These are phyloP conservation scores for Erythrophleum ivorense DNA, from an alignment of 331 rosid species.

Conservation along the genomic window DNA sequence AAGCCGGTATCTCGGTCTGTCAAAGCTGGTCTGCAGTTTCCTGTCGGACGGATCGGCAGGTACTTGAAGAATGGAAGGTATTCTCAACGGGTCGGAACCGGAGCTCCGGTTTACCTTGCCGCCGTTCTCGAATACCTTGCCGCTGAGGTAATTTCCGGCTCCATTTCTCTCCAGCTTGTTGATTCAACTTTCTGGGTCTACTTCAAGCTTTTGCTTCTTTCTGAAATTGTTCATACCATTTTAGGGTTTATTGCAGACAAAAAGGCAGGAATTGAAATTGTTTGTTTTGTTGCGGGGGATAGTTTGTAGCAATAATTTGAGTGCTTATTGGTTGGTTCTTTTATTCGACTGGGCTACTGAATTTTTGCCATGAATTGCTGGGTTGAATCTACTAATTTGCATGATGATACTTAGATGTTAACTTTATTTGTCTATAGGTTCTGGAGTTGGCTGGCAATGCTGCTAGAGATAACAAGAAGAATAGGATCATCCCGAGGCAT, in stretches of 20 bases:
- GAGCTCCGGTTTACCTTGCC: conserved; percentile 1
- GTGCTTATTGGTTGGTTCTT: not conserved
- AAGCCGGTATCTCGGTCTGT: conserved; percentile 7
- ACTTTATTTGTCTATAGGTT: not conserved
- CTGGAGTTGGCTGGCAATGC: conserved; percentile 19
- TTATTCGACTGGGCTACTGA: not conserved
- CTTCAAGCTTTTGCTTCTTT: not conserved
- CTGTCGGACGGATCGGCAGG: not conserved
- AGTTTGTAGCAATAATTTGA: not conserved
- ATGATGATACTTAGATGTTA: not conserved
- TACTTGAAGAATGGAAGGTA: conserved; percentile 16
- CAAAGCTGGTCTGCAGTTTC: conserved; percentile 7
- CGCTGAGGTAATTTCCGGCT: not conserved
- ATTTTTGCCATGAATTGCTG: not conserved
- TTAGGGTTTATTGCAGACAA: not conserved
- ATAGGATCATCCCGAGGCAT: conserved; percentile 23
- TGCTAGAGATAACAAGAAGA: conserved; percentile 14
- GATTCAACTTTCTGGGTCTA: not conserved
- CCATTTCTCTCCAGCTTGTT: not conserved
- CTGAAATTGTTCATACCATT: not conserved
- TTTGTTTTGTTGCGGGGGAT: not conserved
- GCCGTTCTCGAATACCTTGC: conserved; percentile 3
- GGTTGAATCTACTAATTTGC: not conserved
- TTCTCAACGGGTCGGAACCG: conserved; percentile 1
- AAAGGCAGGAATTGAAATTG: not conserved